A percentile compares a stretch with the other conserved stretches of the same genome.
These are phyloP conservation scores for Lachancea lanzarotensis DNA, from an alignment of 805 yeast species.

Conservation along the genomic window DNA sequence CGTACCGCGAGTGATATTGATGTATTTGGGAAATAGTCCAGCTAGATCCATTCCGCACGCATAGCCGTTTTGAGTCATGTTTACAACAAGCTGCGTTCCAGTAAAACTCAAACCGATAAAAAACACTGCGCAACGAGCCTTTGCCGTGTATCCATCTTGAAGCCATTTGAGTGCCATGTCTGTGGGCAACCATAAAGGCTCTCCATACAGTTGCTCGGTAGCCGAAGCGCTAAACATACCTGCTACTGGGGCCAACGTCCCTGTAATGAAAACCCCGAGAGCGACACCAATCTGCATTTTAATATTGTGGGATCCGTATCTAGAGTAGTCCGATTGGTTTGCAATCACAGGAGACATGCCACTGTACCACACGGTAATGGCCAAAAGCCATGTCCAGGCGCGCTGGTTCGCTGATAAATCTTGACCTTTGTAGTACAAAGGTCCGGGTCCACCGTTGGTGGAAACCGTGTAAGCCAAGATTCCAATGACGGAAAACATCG, in stretches of 20 bases:
- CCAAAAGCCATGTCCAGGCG: constrained; percentile 39
- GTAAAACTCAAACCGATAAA: constrained; percentile 34
- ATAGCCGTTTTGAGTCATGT: constrained; percentile 34
- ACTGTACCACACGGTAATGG: constrained; percentile 37
- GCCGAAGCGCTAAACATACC: constrained; percentile 38
- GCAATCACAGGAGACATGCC: constrained; percentile 36
- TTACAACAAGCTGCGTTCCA: constrained; percentile 33
- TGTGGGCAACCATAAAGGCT: constrained; percentile 35
- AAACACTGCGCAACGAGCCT: constrained; percentile 37
- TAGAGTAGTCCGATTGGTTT: constrained; percentile 37
- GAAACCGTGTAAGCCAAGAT: constrained; percentile 28
- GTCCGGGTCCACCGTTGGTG: constrained; percentile 32
- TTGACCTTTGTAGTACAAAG: constrained; percentile 23
- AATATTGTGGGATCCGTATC: constrained; percentile 31
- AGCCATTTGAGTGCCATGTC: constrained; percentile 38
- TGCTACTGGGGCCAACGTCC: constrained; percentile 36
- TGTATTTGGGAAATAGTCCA: constrained; percentile 31
- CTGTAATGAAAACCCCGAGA: constrained; percentile 32
- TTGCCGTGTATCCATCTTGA: constrained; percentile 29
- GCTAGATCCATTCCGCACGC: constrained; percentile 39
- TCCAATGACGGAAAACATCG: constrained; percentile 29
- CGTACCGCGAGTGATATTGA: constrained; percentile 35
- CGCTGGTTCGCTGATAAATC: constrained; percentile 25
- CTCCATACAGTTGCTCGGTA: constrained; percentile 32
- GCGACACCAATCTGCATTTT: constrained; percentile 30